A percentile compares a stretch with the other conserved stretches of the same genome.
Evolutionary conservation across 164 flowering plant genomes (phyloP).

Genomic region (Taxillus chinensis): DNA sequence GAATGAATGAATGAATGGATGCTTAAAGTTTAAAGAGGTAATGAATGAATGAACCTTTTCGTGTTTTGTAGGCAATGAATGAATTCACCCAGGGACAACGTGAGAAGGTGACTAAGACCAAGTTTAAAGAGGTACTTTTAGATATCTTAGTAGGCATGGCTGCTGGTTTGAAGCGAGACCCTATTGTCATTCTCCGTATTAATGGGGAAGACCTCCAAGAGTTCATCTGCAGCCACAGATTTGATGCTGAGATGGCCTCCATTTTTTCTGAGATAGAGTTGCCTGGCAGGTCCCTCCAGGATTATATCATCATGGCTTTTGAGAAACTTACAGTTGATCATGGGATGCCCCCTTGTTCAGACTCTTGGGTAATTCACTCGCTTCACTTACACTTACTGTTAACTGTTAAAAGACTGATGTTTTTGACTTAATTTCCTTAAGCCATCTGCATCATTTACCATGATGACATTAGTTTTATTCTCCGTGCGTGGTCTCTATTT

Average conservation of each 20-base stretch:
- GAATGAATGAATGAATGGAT: too few species aligned
- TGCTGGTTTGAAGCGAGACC: slow-evolving; percentile 83
- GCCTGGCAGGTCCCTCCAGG: slow-evolving; percentile 30
- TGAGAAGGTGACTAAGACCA: slow-evolving; percentile 60
- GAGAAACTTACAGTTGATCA: slow-evolving; percentile 67
- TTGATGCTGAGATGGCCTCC: slow-evolving; percentile 51
- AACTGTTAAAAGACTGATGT: too few species aligned
- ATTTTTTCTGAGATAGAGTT: slow-evolving; percentile 38
- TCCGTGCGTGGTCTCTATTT: too few species aligned
- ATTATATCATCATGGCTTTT: slow-evolving; percentile 44
- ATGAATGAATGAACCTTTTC: background rate
- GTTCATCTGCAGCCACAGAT: slow-evolving; percentile 49
- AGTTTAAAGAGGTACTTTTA: slow-evolving; percentile 71
- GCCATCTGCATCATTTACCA: too few species aligned
- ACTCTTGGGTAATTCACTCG: slow-evolving; percentile 63
- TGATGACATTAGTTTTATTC: too few species aligned
- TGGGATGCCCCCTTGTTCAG: slow-evolving; percentile 90
- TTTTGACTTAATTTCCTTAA: too few species aligned
- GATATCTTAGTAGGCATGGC: slow-evolving; percentile 88
- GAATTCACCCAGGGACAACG: slow-evolving; percentile 78
- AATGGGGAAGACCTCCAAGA: slow-evolving; percentile 86
- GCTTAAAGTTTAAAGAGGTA: background rate
- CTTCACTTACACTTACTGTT: background rate
- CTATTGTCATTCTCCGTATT: slow-evolving; percentile 84
- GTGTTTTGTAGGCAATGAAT: slow-evolving; percentile 49